A percentile compares a stretch with the other conserved stretches of the same genome.
These are phyloP conservation scores for Talaromyces pinophilus DNA, from an alignment of 2,329 filamentous ascomycete genomes.

Conservation along the genomic window DNA sequence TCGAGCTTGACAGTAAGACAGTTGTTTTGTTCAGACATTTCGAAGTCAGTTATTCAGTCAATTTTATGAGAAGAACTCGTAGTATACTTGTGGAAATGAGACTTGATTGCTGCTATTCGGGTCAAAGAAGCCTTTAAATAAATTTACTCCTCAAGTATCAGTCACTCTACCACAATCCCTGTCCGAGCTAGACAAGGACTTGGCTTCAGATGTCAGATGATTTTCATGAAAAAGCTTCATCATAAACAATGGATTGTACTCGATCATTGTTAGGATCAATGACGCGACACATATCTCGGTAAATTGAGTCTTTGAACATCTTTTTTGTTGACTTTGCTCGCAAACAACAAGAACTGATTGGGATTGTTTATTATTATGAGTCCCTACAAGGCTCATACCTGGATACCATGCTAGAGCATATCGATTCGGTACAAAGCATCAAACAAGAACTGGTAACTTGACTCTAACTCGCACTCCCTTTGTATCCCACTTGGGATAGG, in stretches of 20 bases:
- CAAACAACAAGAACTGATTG: not conserved
- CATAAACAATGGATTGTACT: not conserved
- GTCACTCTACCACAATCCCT: not conserved
- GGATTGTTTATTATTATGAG: not conserved
- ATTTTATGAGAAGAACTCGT: not conserved
- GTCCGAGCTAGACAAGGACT: not conserved
- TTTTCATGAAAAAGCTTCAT: not conserved
- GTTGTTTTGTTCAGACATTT: not conserved
- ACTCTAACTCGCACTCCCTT: conserved; percentile 15
- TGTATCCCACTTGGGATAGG: conserved; percentile 15
- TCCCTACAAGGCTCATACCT: not conserved
- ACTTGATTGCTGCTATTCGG: no score
- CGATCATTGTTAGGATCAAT: not conserved
- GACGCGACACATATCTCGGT: not conserved
- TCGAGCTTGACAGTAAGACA: not conserved
- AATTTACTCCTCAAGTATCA: not conserved
- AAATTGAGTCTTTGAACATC: not conserved
- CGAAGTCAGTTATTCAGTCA: not conserved
- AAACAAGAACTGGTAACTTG: not conserved
- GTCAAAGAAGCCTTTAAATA: not conserved
- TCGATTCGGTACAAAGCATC: not conserved
- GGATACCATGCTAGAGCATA: no score
- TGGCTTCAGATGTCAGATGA: not conserved
- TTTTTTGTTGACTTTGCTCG: not conserved
- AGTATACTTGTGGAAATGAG: not conserved